These are phyloP conservation scores for Rhodomyrtus tomentosa DNA, from an alignment of 345 rosid species.

Conservation along the genomic window DNA sequence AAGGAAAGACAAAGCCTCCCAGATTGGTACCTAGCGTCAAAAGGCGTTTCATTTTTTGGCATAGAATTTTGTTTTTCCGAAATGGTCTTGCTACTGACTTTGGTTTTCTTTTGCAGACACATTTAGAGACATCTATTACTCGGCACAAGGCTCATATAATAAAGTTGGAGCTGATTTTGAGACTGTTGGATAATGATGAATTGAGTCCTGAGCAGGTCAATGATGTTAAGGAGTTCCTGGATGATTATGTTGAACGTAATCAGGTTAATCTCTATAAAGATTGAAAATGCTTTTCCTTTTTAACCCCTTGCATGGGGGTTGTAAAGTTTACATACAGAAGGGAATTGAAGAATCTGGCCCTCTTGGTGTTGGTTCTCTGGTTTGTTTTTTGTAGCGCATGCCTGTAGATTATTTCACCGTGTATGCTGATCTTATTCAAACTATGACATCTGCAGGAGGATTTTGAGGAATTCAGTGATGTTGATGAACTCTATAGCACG, in stretches of 20 bases:
- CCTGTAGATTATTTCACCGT: background rate
- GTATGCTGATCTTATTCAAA: background rate
- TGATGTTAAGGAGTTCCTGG: slow-evolving; percentile 91
- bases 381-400: background rate
- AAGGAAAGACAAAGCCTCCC: slow-evolving; percentile 93
- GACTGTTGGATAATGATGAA: slow-evolving; percentile 96
- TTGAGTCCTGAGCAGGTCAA: slow-evolving; percentile 98
- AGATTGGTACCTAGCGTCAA: slow-evolving; percentile 57
- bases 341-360: background rate
- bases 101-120: slow-evolving; percentile 36
- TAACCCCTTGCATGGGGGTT: background rate
- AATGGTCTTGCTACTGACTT: background rate
- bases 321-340: background rate
- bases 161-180: slow-evolving; percentile 88
- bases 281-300: background rate
- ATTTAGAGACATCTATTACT: slow-evolving; percentile 84
- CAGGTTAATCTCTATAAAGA: slow-evolving; percentile 41
- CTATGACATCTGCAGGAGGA: slow-evolving; percentile 47
- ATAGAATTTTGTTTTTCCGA: background rate
- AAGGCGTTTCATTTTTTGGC: background rate
- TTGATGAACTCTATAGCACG: slow-evolving; percentile 78
- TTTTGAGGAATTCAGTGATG: slow-evolving; percentile 86
- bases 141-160: slow-evolving; percentile 94
- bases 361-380: background rate
- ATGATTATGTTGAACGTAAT: slow-evolving; percentile 96